Conservation (phyloP, 2,329 filamentous ascomycete species). For the Arachnopeziza araneosa region DNA sequence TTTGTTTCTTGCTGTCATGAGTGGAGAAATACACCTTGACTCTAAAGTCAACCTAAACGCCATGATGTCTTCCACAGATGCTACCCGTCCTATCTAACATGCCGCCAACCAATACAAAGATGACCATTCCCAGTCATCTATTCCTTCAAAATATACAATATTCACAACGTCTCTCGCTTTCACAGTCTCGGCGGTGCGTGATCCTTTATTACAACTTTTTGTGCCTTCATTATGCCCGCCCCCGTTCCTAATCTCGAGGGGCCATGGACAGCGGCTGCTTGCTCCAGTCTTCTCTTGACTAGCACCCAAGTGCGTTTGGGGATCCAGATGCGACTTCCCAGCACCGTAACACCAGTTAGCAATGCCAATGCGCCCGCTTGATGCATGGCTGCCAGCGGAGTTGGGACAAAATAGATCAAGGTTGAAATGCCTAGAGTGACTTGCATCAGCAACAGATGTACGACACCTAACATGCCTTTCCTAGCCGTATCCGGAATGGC, state of each 20-base stretch:
- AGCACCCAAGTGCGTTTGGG: slow-evolving; percentile 59
- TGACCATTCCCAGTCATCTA: no score
- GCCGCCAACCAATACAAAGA: no score
- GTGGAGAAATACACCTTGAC: no score
- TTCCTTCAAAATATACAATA: no score
- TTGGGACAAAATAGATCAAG: slow-evolving; percentile 89
- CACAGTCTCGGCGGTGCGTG: no score
- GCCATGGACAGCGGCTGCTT: slow-evolving; percentile 10
- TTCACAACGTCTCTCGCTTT: no score
- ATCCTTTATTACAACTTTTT: background rate
- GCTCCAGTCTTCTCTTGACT: slow-evolving; percentile 38
- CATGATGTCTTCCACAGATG: no score
- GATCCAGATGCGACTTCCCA: slow-evolving; percentile 73
- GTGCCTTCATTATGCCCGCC: background rate
- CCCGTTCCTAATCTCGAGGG: background rate
- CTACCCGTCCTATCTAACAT: no score
- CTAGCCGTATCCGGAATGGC: slow-evolving; percentile 58
- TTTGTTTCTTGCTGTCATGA: no score
- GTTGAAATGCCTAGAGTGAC: slow-evolving; percentile 84
- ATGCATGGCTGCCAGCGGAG: slow-evolving; percentile 80
- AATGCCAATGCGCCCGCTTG: slow-evolving; percentile 86
- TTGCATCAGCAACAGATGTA: slow-evolving; percentile 78
- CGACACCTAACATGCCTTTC: slow-evolving; percentile 69
- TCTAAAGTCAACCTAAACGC: no score
- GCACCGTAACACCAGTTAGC: slow-evolving; percentile 72